Evolutionary conservation across 2,329 filamentous ascomycete genomes (phyloP), one percentile per base, ranked within the genome.

Genomic region (Paramyrothecium roridum): DNA sequence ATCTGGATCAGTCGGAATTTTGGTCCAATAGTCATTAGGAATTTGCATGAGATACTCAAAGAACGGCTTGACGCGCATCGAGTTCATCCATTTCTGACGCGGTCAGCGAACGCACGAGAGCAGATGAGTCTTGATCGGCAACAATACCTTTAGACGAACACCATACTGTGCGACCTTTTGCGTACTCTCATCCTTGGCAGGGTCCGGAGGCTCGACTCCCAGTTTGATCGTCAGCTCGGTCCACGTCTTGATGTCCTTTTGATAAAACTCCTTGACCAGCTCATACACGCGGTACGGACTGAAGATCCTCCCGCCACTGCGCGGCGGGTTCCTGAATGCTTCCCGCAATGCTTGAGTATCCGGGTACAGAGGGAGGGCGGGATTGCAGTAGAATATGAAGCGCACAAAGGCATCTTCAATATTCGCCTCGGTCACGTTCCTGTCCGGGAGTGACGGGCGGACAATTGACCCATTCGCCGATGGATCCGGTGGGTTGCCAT

Each of bases 141-240:
- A 57, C 3, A 50, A 73, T 66, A 93, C 90, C 84, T 97, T 97
- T 55, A 97, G 76, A 56, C 93, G 84, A 49, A 97, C 93, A 47
- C 91, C 91, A 76, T 96, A 97, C 70, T 97, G 93, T 70, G 96
- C 91, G 56, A 97, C 89, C 71, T 96, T 96, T 68, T 97, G 93
- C 2, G 89, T 87, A 69, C 91, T 96, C 74, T 96, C 89, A 23
- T 91, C 90, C 70, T 93, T 95, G 56, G 89, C 85, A 22, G 86
- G 79, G 57, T 91, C 88, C 2, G 92, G 91, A 3, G 89, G 88
- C 65, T 96, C 90, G 17, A 96, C 93, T 11, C 93, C 93, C n/a
- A 97, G 77, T 64, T 89, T 88, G 53, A 93, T 83, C 1, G 91
- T 93, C 62, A 97, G 70, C 69, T 96, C 90, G 45, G 89, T 90